Conservation (phyloP, 495 filamentous ascomycete species). For the Xeromyces bisporus region DNA sequence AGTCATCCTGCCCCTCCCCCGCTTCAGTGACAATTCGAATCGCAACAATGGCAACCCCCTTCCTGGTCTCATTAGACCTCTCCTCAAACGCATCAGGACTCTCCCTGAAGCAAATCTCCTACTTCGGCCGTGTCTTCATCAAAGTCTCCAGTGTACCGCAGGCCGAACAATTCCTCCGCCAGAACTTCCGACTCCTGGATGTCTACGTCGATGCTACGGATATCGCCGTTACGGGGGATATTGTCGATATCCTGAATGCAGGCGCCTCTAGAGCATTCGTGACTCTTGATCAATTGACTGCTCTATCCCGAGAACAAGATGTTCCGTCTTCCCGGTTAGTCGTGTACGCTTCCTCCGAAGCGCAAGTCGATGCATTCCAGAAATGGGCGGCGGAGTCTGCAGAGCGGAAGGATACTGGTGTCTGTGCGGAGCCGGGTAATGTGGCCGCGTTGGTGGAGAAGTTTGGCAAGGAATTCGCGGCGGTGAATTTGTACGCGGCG, state of each 20-base stretch:
- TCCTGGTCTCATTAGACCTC: conserved; percentile 32
- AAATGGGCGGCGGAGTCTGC: conserved; percentile 25
- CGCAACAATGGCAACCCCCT: conserved; percentile 30
- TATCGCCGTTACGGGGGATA: conserved; percentile 48
- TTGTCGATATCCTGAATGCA: conserved; percentile 65
- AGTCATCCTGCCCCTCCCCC: background rate
- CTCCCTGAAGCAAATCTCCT: conserved; percentile 51
- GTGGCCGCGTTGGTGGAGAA: conserved; percentile 32
- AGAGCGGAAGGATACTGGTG: conserved; percentile 35
- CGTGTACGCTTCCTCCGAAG: conserved; percentile 24
- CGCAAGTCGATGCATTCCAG: conserved; percentile 19
- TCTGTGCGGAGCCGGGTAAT: conserved; percentile 31
- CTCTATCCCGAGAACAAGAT: conserved; percentile 33
- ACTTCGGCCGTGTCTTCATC: conserved; percentile 61
- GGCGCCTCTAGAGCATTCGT: conserved; percentile 84
- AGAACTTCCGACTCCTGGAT: conserved; percentile 47
- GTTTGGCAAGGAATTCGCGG: conserved; percentile 20
- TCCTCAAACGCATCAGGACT: conserved; percentile 34
- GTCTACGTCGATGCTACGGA: conserved; percentile 62
- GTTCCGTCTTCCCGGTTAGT: conserved; percentile 42
- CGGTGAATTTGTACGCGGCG: conserved; percentile 21
- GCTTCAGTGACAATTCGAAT: background rate
- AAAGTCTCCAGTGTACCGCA: conserved; percentile 40
- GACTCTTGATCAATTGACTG: conserved; percentile 42
- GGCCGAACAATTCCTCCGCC: conserved; percentile 51